Conservation (phyloP, 2,329 filamentous ascomycete genomes). For the Sporothrix brunneoviolacea region DNA sequence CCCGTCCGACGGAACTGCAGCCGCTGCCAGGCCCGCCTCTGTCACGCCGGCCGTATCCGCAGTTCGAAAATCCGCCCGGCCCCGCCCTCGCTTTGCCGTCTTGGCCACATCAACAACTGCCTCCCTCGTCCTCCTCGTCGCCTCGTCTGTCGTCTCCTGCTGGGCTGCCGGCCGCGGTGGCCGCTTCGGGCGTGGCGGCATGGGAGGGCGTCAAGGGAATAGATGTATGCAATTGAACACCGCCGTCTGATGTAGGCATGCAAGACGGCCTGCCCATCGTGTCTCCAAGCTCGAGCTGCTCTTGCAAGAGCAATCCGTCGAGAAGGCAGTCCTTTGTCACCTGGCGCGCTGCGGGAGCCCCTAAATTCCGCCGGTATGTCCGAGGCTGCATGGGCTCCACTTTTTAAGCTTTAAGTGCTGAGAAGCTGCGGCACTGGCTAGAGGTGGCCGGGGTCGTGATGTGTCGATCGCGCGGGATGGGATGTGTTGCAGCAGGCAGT, state of each 20-base stretch:
- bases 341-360: too few species aligned
- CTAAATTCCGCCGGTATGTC: slow-evolving; percentile 14
- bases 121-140: neutral
- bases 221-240: neutral
- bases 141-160: neutral
- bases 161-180: neutral
- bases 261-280: neutral
- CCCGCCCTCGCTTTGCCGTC: neutral
- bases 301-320: too few species aligned
- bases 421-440: neutral
- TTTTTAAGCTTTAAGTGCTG: slow-evolving; percentile 5
- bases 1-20: neutral
- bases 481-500: too few species aligned
- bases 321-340: too few species aligned
- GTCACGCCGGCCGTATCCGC: neutral
- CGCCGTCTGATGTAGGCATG: too few species aligned
- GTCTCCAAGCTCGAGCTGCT: too few species aligned
- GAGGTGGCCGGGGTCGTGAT: too few species aligned
- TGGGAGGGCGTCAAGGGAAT: neutral
- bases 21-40: too few species aligned
- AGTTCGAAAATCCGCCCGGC: too few species aligned
- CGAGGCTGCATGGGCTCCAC: neutral
- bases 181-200: neutral
- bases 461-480: too few species aligned
- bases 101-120: neutral